Conservation (phyloP, 331 rosid species). For the Erythrophleum ivorense region DNA sequence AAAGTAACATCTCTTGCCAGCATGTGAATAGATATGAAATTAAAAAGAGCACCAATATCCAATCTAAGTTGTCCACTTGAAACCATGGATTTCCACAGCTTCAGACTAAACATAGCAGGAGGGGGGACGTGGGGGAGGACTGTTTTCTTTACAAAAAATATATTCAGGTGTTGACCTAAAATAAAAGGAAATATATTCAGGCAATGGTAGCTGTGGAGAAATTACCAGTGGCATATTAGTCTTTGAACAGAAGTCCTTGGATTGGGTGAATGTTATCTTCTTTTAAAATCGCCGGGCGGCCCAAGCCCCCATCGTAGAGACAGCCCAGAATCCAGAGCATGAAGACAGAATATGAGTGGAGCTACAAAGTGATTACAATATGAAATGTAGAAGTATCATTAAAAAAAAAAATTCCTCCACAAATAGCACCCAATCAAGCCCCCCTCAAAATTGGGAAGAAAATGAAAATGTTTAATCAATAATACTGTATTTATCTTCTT, state of each 20-base stretch:
- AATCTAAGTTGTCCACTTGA: background rate
- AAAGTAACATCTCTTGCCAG: background rate
- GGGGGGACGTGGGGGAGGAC: no score
- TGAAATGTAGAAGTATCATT: no score
- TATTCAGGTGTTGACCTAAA: background rate
- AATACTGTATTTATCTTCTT: background rate
- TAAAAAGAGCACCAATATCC: background rate
- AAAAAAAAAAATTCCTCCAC: background rate
- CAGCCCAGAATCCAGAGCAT: background rate
- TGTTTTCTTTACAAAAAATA: background rate
- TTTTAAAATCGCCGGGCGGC: no score
- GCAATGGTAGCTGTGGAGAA: background rate
- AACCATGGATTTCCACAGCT: background rate
- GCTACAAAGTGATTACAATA: no score
- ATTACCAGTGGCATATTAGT: background rate
- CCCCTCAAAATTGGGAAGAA: no score
- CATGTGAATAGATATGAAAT: slow-evolving; percentile 35
- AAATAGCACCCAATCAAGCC: background rate
- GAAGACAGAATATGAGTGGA: background rate
- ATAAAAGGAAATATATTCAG: background rate
- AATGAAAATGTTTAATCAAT: background rate
- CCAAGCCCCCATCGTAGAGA: background rate
- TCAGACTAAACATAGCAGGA: background rate
- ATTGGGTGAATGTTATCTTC: background rate
- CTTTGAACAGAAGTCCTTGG: background rate